Conservation (phyloP, 2,329 filamentous ascomycete species). For the Colletotrichum liaoningense region DNA sequence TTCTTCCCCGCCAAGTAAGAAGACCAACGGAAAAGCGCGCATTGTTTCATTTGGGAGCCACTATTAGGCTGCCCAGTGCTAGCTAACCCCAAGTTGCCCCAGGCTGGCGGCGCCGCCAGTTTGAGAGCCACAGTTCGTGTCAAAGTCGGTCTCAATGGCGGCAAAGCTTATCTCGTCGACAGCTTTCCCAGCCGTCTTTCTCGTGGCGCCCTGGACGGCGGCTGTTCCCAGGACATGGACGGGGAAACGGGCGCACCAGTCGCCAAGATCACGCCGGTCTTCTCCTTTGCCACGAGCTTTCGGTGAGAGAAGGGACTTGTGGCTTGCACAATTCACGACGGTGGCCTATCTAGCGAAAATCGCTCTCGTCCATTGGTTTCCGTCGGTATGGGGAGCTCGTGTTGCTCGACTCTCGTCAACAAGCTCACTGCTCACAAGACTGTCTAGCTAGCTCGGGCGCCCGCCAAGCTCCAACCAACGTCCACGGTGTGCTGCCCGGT, state of each 20-base stretch:
- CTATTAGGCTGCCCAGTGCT: not conserved
- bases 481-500: not conserved
- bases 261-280: not conserved
- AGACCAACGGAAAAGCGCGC: not conserved
- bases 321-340: not conserved
- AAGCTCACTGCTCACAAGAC: not conserved
- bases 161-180: slow-evolving; percentile 20
- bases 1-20: not conserved
- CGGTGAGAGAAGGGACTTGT: not conserved
- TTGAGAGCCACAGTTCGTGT: slow-evolving; percentile 10
- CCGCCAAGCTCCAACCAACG: not conserved
- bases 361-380: not conserved
- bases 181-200: not conserved
- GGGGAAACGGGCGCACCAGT: not conserved
- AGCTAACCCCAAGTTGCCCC: not conserved
- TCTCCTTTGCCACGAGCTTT: not conserved
- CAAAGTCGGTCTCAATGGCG: not conserved
- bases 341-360: not conserved
- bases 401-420: not conserved
- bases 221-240: not conserved
- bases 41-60: not conserved
- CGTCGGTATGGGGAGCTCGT: not conserved
- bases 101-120: not conserved
- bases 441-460: not conserved
- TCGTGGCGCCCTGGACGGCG: not conserved